A percentile compares a stretch with the other conserved stretches of the same genome.
Conservation (phyloP, 116 monocot species). For the Papilionanthe hybrid region DNA sequence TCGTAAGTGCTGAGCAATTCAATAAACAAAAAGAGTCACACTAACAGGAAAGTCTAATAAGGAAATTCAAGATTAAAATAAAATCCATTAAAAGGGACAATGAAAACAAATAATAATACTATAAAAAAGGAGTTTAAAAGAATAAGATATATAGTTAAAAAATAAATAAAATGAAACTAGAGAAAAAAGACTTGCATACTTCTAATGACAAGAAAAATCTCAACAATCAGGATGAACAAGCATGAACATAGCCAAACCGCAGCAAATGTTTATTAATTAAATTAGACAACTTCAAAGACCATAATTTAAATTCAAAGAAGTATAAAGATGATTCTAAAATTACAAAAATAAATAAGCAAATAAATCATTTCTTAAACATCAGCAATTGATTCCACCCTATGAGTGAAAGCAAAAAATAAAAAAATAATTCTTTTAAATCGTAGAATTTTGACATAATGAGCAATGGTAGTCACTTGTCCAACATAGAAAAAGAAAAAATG, state of each 20-base stretch:
- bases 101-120: background rate
- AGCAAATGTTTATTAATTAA: background rate
- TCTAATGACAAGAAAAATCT: background rate
- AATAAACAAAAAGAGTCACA: conserved; percentile 6
- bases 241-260: background rate
- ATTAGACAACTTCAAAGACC: background rate
- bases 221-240: background rate
- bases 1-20: conserved; percentile 78
- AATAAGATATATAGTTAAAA: background rate
- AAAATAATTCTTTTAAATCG: background rate
- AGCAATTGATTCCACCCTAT: background rate
- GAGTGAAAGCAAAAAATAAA: background rate
- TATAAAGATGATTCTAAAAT: background rate
- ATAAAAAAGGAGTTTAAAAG: background rate
- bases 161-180: background rate
- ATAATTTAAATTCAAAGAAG: background rate
- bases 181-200: background rate
- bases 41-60: background rate
- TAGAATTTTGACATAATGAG: background rate
- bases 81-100: background rate
- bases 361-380: background rate
- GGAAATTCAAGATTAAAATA: background rate
- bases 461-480: background rate
- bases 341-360: background rate
- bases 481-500: background rate